phyloP scores from a whole-genome alignment of 2,329 filamentous ascomycete genomes.

The Pseudodiploospora longispora region DNA sequence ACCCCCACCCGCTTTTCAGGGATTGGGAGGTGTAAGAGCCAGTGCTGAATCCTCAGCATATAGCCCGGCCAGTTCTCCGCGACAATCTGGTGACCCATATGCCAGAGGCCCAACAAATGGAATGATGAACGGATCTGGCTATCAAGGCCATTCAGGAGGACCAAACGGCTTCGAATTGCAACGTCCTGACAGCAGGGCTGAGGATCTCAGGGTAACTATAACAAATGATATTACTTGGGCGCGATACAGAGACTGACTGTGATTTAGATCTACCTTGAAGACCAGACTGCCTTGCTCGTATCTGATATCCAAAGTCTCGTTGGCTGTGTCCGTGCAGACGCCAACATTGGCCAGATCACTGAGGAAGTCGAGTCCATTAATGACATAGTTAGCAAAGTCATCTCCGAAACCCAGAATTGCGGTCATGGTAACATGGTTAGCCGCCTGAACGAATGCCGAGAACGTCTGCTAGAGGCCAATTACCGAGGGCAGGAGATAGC shows the following conservation, averaged over 20 bases:
- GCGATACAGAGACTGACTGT: constrained; percentile 9
- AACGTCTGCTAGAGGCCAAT: constrained; percentile 56
- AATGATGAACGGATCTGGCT: constrained; percentile 24
- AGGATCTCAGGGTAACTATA: constrained; percentile 39
- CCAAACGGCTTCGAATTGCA: constrained; percentile 32
- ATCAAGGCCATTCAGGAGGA: constrained; percentile 24
- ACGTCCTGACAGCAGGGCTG: constrained; percentile 32
- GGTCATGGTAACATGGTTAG: constrained; percentile 44
- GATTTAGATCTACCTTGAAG: constrained; percentile 65
- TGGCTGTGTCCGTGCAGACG: constrained; percentile 58
- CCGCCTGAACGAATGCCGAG: constrained; percentile 54
- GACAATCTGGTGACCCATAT: constrained; percentile 44
- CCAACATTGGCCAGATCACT: constrained; percentile 55
- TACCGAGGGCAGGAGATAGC: constrained; percentile 53
- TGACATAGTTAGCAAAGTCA: constrained; percentile 61
- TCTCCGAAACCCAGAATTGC: constrained; percentile 54
- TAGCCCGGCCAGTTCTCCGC: constrained; percentile 63
- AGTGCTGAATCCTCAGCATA: constrained; percentile 68
- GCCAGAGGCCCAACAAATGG: constrained; percentile 26
- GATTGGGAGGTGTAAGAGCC: constrained; percentile 44
- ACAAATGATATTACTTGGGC: no score
- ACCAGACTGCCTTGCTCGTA: constrained; percentile 71
- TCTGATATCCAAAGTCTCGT: constrained; percentile 78
- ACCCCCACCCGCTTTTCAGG: constrained; percentile 49
- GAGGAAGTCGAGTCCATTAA: constrained; percentile 65